Conservation (phyloP, 1,284 basidiomycete species). For the Pholiota adiposa region DNA sequence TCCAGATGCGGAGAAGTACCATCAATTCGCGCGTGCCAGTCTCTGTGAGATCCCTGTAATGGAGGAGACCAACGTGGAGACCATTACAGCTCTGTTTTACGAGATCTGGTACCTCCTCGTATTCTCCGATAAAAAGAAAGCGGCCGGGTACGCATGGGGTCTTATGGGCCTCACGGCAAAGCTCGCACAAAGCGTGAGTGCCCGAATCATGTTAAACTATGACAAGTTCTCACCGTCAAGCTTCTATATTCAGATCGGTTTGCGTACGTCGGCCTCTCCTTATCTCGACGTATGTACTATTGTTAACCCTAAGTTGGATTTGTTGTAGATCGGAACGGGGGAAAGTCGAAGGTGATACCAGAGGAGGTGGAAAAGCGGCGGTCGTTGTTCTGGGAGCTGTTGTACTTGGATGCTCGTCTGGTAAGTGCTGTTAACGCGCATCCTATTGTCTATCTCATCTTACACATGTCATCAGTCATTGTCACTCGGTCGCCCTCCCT, state of each 20-base stretch:
- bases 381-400: slow-evolving; percentile 49
- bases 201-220: slow-evolving; percentile 6
- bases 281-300: not conserved
- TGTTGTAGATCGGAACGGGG: slow-evolving; percentile 41
- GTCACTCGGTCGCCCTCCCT: slow-evolving; percentile 48
- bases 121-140: slow-evolving; percentile 53
- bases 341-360: slow-evolving; percentile 46
- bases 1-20: slow-evolving; percentile 56
- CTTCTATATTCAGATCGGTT: slow-evolving; percentile 50
- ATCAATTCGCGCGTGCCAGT: slow-evolving; percentile 58
- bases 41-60: slow-evolving; percentile 60
- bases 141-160: slow-evolving; percentile 55
- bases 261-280: slow-evolving; percentile 48
- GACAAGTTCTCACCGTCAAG: slow-evolving; percentile 1
- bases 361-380: slow-evolving; percentile 50
- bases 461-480: slow-evolving; percentile 34
- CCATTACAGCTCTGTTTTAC: slow-evolving; percentile 56
- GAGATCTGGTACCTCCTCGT: slow-evolving; percentile 52
- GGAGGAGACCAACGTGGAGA: slow-evolving; percentile 62
- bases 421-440: slow-evolving; percentile 26
- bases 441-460: not conserved
- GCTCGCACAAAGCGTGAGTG: slow-evolving; percentile 64
- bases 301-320: not conserved
- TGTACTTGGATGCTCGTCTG: slow-evolving; percentile 49
- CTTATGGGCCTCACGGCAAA: slow-evolving; percentile 68